Evolutionary conservation across 805 yeast genomes (phyloP).

Genomic region (Candida saitoana): DNA sequence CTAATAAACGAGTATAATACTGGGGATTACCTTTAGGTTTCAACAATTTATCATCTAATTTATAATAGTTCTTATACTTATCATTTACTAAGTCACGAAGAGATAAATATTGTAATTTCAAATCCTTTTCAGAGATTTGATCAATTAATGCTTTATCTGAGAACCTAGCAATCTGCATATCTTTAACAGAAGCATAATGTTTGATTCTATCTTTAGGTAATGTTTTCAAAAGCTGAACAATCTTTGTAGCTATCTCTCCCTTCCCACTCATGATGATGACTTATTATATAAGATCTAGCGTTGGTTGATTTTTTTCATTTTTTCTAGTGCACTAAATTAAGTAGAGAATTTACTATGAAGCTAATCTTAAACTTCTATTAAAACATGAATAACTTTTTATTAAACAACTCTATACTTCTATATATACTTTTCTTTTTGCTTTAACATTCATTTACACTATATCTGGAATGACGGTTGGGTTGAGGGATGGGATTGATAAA

Average conservation of each 20-base stretch:
- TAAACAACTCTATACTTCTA: no score
- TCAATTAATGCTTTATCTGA: constrained; percentile 35
- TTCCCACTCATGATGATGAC: constrained; percentile 29
- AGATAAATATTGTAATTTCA: constrained; percentile 57
- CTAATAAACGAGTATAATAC: constrained; percentile 67
- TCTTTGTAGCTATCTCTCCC: constrained; percentile 49
- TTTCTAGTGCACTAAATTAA: no score
- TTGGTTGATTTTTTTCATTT: no score
- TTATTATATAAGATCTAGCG: no score
- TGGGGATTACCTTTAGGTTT: constrained; percentile 82
- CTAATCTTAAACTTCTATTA: no score
- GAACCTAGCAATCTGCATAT: constrained; percentile 49
- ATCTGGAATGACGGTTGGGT: no score
- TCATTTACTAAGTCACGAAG: constrained; percentile 54
- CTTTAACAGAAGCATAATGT: constrained; percentile 68
- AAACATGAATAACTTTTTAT: no score
- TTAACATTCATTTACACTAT: no score
- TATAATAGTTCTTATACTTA: constrained; percentile 60
- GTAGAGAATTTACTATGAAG: no score
- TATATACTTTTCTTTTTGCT: no score
- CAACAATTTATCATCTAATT: constrained; percentile 60
- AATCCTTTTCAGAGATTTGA: constrained; percentile 45
- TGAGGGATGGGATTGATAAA: no score
- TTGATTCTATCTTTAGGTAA: constrained; percentile 67
- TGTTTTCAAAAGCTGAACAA: constrained; percentile 54